Evolutionary conservation across 2,329 filamentous ascomycete genomes (phyloP), one percentile per base, ranked within the genome.

Genomic region (Setomelanomma holmii): DNA sequence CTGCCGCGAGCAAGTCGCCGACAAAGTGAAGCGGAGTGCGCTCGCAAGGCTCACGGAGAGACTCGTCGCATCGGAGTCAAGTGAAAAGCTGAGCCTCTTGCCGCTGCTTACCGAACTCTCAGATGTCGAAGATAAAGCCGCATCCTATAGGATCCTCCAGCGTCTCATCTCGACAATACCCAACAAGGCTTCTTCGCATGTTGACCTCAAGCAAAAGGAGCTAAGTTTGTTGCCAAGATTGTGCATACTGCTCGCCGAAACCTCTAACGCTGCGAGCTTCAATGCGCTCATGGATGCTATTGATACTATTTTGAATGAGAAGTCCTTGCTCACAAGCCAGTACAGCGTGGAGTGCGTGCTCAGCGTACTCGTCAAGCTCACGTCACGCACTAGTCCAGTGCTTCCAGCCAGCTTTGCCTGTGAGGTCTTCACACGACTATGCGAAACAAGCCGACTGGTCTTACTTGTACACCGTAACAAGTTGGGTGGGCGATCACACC

Each of bases 401-500:
- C 64, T 74, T n/a, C 58, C 61, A 4, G 34, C 61, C 2, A 50
- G 54, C 10, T 52, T 63, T 43, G 68, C 64, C n/a, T 64, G 76
- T 1, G 69, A 75, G 1, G 75, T 86, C 40, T 86, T 79, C 71
- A 75, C 77, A 4, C 80, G 82, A 36, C 72, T 86, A 8, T 86
- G 84, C 66, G 74, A 79, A 30, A 74, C 85, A 8, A 73, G 82
- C 49, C 80, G 80, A 7, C 70, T 79, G 0, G 69, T 87, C 6
- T 71, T 88, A 6, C 75, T 80, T n/a, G 76, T 86, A 11, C 81
- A 87, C 61, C 81, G 85, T 19, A 75, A 80, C 14, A 82, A 84
- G 36, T 74, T 88, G 8, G 81, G 82, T 30, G 84, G 84, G 6
- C 83, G 86, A 20, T 83, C 83, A 71, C 84, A 88, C 61, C 74